Base-by-base conservation (phyloP, 768 basidiomycete species). In the Macrolepiota dolichaula region DNA sequence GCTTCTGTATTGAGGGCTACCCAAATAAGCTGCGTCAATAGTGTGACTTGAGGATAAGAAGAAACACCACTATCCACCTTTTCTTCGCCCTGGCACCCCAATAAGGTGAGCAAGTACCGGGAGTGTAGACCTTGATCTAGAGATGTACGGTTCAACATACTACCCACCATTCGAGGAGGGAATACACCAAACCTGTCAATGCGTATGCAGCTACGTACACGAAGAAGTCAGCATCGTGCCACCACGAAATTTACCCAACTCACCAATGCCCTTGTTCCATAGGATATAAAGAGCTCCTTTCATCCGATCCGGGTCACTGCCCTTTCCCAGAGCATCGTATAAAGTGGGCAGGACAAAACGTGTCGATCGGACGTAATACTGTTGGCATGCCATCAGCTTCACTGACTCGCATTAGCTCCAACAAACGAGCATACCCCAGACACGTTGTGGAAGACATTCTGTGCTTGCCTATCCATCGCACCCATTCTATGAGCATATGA, bases 201-300 rank as follows among this genome's bases (percentile, higher is more conserved):
- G 89, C 85, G 72, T 91, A 89, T 12, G 84, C 79, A 64, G 86
- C 89, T 87, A 58, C 24, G 60, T 29, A 51, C 42, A 1, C 0
- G 27, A 52, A 54, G 58, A 51, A 64, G 51, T 44, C 44, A 47
- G 60, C 25, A 53, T 13, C 25, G 32, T 52, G 13, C 60, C 63
- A 24, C 35, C 11, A 37, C 24, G 46, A 57, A 36, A 56, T 40
- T 44, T 6, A 51, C 50, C 62, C 2, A 57, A 64, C 83, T 47
- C 63, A 89, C 89, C 81, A 57, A 80, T 86, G 32, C 83, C 86
- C 72, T 89, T 90, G 66, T 88, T 86, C 76, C 85, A 85, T 10
- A 92, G 73, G 19, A 91, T 79, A 70, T 94, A 95, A 42, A 96
- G 77, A 17, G 93, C 94, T 7, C 96, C 96, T 75, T 98, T 98